Base-by-base conservation (phyloP, 2,329 filamentous ascomycete genomes). In the Calonectria fujianensis region DNA sequence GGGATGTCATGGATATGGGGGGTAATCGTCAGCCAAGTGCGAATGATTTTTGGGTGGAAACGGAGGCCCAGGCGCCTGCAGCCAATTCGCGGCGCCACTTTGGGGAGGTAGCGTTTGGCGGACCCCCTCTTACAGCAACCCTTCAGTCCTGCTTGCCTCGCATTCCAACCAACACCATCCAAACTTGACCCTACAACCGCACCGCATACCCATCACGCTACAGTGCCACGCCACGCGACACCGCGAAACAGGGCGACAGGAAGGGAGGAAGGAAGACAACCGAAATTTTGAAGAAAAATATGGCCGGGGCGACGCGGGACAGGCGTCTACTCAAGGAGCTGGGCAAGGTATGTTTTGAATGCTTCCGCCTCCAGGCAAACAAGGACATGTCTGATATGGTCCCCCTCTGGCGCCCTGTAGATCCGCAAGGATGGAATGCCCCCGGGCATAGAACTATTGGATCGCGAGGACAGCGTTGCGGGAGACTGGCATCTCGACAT, bases 401-500 rank as follows among this genome's bases (percentile, higher is more conserved):
- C 69, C 32, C 61, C 61, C 50, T 65, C 69, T 57, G 63, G 71
- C 66, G 65, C 73, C 75, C 52, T 69, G 61, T 75, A 93, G 91
- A 91, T 92, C 77, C 85, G 87, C 65, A 89, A 87, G 75, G 85
- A 85, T 68, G 89, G 88, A 74, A 83, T 93, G 50, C 92, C 93
- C 51, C 91, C 92, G 24, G 92, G 92, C 69, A 98, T 99, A 84
- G 89, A 91, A 64, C 91, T 98, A 64, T 92, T 97, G 74, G 91
- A 93, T 63, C 93, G 95, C 72, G 94, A 97, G 61, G 93, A 96
- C 84, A 93, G 98, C 68, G 91, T 95, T 82, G 79, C 84, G 39
- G 83, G 82, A 68, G 94, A 97, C 87, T 99, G 97, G 97, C 89
- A 93, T 66, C 93, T 98, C 86, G 97, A 99, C 83, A 97, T 99